Base-by-base conservation (phyloP, 805 yeast genomes). In the Barnettozyma sp. region DNA sequence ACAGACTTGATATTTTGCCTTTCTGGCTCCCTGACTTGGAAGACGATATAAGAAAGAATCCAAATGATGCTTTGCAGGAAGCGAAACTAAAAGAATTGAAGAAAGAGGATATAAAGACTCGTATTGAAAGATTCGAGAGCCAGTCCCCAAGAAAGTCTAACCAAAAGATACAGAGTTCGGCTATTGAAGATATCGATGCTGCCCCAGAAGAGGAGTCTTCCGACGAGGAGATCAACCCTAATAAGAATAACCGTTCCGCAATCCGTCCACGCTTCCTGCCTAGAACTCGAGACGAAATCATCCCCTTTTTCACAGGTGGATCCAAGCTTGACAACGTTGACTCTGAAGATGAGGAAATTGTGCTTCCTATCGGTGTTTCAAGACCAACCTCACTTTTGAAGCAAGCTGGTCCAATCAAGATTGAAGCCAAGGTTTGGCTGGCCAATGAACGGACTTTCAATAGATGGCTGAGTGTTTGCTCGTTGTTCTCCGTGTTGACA, bases 391-490 rank as follows among this genome's bases (percentile, higher is more conserved):
- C 70, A 22, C 74, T 83, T 61, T 70, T 90, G 49, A 83, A 88
- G 54, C 87, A 87, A 57, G 79, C 88, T 19, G 95, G 96, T 7
- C 92, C 96, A 2, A 75, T 87, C 38, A 87, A 83, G 60, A 88
- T 92, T 40, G 98, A 92, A 65, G 94, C 97, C 21, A 92, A 92
- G 56, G 98, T 92, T 11, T 92, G 97, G 97, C 70, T 92, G 45
- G 98, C 98, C 20, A 92, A 92, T 55, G 98, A 92, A 65, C 81
- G 98, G 59, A 92, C 98, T 4, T 90, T 88, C 65, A 81, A 85
- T 66, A 75, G 94, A 60, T 92, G 98, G 98, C 68, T 92, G 46
- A 87, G 82, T 43, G 90, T 90, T 16, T 82, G 94, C 11, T 76
- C 94, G 0, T 65, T 92, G 55, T 69, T 92, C 48, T 78, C 95